A percentile compares a stretch with the other conserved stretches of the same genome.
Conservation (phyloP, 1,139 yeast species). For the Debaryomyces fabryi region DNA sequence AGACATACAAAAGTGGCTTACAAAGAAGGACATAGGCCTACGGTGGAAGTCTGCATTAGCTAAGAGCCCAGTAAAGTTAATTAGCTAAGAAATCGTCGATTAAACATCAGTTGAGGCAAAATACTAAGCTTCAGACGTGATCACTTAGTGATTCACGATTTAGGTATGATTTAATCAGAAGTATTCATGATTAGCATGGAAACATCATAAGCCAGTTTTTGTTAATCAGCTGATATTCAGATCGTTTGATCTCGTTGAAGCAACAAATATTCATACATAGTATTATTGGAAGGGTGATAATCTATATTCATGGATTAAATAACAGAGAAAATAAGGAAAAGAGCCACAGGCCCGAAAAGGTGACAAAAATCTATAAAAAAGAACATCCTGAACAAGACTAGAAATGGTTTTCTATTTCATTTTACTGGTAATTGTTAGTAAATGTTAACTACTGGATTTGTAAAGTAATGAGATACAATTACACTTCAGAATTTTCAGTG, state of each 20-base stretch:
- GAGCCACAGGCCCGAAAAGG: not conserved
- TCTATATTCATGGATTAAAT: constrained; percentile 6
- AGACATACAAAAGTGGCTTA: not conserved
- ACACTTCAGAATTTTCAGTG: constrained; percentile 55
- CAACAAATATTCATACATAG: not conserved
- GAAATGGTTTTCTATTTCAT: not conserved
- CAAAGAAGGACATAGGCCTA: not conserved
- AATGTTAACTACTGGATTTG: not conserved
- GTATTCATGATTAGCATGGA: constrained; percentile 57
- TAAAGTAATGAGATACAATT: constrained; percentile 1
- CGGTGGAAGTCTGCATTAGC: not conserved
- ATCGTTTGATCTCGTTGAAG: not conserved
- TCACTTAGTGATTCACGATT: constrained; percentile 26
- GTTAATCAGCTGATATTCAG: not conserved
- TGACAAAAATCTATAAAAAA: constrained; percentile 3
- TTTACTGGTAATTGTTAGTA: not conserved
- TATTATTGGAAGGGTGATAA: not conserved
- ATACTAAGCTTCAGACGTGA: constrained; percentile 33
- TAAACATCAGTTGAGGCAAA: not conserved
- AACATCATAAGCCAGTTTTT: constrained; percentile 45
- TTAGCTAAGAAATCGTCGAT: not conserved
- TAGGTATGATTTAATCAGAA: constrained; percentile 43
- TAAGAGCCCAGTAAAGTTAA: not conserved
- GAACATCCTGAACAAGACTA: constrained; percentile 1
- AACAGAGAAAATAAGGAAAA: not conserved